These are phyloP conservation scores for Zygoascus hellenicus DNA, from an alignment of 1,139 yeast genomes.

Conservation along the genomic window DNA sequence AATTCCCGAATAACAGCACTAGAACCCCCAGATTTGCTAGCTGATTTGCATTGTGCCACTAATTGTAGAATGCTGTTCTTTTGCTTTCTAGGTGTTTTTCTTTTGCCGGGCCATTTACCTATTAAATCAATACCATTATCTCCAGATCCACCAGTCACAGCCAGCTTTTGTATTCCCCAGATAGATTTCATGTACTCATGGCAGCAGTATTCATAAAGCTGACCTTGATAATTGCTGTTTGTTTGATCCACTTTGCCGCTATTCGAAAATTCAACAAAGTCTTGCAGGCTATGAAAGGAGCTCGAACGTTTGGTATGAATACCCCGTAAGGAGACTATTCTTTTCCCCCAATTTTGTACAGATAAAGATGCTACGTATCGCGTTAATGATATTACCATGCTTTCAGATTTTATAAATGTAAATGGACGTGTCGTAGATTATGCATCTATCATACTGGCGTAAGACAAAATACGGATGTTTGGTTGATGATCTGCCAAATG, in stretches of 20 bases:
- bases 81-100: neutral
- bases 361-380: too few species aligned
- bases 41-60: slow-evolving; percentile 8
- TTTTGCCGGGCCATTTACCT: slow-evolving; percentile 2
- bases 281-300: neutral
- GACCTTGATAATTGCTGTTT: slow-evolving; percentile 1
- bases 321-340: neutral
- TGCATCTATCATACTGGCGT: too few species aligned
- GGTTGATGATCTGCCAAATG: too few species aligned
- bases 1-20: slow-evolving; percentile 1
- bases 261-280: slow-evolving; percentile 1
- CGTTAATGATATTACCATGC: too few species aligned
- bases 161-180: neutral
- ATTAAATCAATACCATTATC: slow-evolving; percentile 8
- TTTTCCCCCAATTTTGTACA: too few species aligned
- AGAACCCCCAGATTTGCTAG: neutral
- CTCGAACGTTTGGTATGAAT: neutral
- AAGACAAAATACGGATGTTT: too few species aligned
- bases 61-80: neutral
- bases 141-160: slow-evolving; percentile 2
- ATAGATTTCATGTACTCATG: neutral
- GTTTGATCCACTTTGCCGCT: slow-evolving; percentile 2
- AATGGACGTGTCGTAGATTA: too few species aligned
- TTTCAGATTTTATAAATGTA: too few species aligned
- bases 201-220: slow-evolving; percentile 3